Conservation (phyloP, 2,329 filamentous ascomycete species). For the Acephala macrosclerotiorum region DNA sequence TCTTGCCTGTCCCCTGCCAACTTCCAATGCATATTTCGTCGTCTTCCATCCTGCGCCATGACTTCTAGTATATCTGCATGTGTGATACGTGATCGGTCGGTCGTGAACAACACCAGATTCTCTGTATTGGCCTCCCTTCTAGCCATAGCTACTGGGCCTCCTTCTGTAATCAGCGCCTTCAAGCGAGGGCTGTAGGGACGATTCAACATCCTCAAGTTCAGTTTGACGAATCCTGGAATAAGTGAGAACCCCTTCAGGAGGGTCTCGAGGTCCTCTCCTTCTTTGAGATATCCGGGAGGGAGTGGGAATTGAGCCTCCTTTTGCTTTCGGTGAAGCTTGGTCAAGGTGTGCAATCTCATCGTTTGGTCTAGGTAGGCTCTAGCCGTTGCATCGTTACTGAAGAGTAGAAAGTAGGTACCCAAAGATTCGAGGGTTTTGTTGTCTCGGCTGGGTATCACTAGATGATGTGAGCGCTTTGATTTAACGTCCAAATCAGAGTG, state of each 20-base stretch:
- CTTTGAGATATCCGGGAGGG: slow-evolving; percentile 50
- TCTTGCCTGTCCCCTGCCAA: slow-evolving; percentile 28
- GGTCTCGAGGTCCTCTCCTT: slow-evolving; percentile 54
- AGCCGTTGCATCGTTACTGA: slow-evolving; percentile 66
- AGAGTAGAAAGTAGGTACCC: slow-evolving; percentile 74
- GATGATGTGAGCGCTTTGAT: slow-evolving; percentile 11
- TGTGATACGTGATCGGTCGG: slow-evolving; percentile 34
- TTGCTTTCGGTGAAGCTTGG: slow-evolving; percentile 36
- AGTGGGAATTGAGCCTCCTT: slow-evolving; percentile 45
- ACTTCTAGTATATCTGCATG: slow-evolving; percentile 31
- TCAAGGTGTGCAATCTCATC: slow-evolving; percentile 56
- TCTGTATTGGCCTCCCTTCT: slow-evolving; percentile 32
- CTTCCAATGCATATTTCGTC: slow-evolving; percentile 44
- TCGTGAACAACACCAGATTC: slow-evolving; percentile 40
- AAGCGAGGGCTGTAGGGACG: slow-evolving; percentile 45
- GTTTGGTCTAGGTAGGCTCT: slow-evolving; percentile 65
- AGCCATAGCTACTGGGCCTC: slow-evolving; percentile 40
- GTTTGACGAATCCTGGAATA: slow-evolving; percentile 49
- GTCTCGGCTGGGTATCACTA: slow-evolving; percentile 67
- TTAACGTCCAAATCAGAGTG: neutral
- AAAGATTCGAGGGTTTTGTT: slow-evolving; percentile 67
- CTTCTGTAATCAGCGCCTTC: slow-evolving; percentile 45
- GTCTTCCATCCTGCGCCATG: slow-evolving; percentile 39
- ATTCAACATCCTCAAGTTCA: slow-evolving; percentile 44
- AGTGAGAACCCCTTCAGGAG: slow-evolving; percentile 59